Evolutionary conservation across 306 rosid genomes (phyloP).

Genomic region (Hippophae rhamnoides): DNA sequence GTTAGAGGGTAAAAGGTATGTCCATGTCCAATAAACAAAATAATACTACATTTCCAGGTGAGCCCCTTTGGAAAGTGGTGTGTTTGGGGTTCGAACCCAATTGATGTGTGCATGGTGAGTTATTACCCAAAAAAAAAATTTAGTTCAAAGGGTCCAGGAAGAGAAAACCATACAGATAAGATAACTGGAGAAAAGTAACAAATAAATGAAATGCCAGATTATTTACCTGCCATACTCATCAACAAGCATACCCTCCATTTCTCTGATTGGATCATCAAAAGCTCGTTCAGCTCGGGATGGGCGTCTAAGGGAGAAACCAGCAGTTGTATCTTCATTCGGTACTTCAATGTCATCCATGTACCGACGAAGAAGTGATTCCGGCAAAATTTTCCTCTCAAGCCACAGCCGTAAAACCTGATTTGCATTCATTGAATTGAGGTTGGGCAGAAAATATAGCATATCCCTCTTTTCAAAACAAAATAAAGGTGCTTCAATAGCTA

Average conservation of each 20-base stretch:
- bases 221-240: slow-evolving; percentile 94
- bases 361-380: slow-evolving; percentile 76
- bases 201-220: too few relatives aligned
- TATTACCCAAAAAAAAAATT: too few relatives aligned
- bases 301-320: slow-evolving; percentile 68
- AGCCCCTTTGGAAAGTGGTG: too few relatives aligned
- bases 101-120: too few relatives aligned
- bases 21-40: too few relatives aligned
- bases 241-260: slow-evolving; percentile 99
- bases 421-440: neutral
- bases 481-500: neutral
- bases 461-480: neutral
- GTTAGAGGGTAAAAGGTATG: too few relatives aligned
- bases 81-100: too few relatives aligned
- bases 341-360: slow-evolving; percentile 87
- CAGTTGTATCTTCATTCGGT: slow-evolving; percentile 63
- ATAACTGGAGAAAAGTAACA: too few relatives aligned
- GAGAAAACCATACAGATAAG: too few relatives aligned
- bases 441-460: too few relatives aligned
- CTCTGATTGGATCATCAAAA: slow-evolving; percentile 94
- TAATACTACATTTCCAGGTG: too few relatives aligned
- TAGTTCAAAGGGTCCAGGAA: too few relatives aligned
- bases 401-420: slow-evolving; percentile 88
- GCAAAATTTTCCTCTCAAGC: slow-evolving; percentile 93
- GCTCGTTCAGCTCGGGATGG: slow-evolving; percentile 97